Evolutionary conservation across 2,329 filamentous ascomycete genomes (phyloP), one percentile per base, ranked within the genome.

Genomic region (Lasiodiplodia sp.): DNA sequence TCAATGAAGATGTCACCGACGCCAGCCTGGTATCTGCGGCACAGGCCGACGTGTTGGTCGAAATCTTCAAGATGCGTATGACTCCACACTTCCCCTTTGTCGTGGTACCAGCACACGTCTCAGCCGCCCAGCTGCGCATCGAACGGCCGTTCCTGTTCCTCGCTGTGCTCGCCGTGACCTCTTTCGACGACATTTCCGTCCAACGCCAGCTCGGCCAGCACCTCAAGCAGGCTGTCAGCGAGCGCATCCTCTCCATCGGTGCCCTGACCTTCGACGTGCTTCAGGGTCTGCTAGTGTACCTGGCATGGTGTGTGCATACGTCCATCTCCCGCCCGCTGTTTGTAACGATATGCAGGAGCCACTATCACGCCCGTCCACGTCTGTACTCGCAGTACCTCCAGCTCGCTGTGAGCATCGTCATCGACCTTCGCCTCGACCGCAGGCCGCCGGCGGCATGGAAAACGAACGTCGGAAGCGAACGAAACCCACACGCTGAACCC

Each of bases 191-290:
- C 4, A 70, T 72, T 12, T 21, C 56, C 10, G 69, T 72, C 14
- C 76, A 78, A 55, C 68, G 68, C 21, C 68, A 71, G 0, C 71
- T 79, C 3, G 73, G 74, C 8, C 76, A 74, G 31, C 73, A 73
- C 34, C 56, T 78, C 40, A 74, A 75, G 57, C 70, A 73, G 14
- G 72, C 75, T 49, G 72, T 81, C 63, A 73, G 74, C 37, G 71
- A 73, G 11, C 75, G 75, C 11, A 75, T 80, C 60, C 72, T 82
- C 14, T 57, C 76, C 18, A 71, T 71, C 8, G 75, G 76, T 4
- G 73, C 78, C 14, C 73, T 78, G 25, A 78, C 73, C 44, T 75
- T 83, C n/a, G 81, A 81, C 40, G 72, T 80, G n/a, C 72, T 82
- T 16, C 78, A 83, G 70, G 80, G 80, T 3, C 68, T 81, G 4